A percentile compares a stretch with the other conserved stretches of the same genome.
phyloP scores from a whole-genome alignment of 805 yeast genomes.

The Priceomyces melissophilus region DNA sequence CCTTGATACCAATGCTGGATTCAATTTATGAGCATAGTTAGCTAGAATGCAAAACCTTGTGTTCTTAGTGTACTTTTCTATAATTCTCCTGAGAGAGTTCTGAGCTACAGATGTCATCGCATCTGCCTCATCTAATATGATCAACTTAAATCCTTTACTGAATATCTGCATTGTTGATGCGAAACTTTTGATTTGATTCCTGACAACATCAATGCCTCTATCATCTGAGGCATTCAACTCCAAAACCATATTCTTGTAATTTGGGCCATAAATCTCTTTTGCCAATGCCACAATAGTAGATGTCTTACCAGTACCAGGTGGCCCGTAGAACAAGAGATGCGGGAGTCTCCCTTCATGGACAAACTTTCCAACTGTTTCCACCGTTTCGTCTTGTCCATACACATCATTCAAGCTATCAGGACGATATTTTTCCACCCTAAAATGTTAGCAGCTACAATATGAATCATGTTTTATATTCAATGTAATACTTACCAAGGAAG shows the following conservation, averaged over 20 bases:
- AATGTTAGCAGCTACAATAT: neutral
- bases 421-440: conserved; percentile 90
- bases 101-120: conserved; percentile 90
- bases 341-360: conserved; percentile 82
- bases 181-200: conserved; percentile 94
- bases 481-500: conserved; percentile 50
- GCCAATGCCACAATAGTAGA: conserved; percentile 87
- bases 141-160: conserved; percentile 77
- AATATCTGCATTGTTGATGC: conserved; percentile 96
- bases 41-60: conserved; percentile 96
- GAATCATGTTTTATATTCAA: neutral
- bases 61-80: conserved; percentile 89
- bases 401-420: conserved; percentile 83
- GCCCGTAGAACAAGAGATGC: conserved; percentile 90
- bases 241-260: conserved; percentile 82
- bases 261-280: conserved; percentile 76
- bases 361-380: conserved; percentile 79
- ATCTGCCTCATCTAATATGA: conserved; percentile 94
- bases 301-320: conserved; percentile 93
- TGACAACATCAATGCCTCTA: conserved; percentile 96
- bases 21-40: conserved; percentile 90
- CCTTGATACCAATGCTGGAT: conserved; percentile 91
- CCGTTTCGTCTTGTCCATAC: conserved; percentile 85
- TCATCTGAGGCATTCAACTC: conserved; percentile 97
- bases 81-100: conserved; percentile 76